Conservation (phyloP, 1,139 yeast genomes). For the Meyerozyma guilliermondii region DNA sequence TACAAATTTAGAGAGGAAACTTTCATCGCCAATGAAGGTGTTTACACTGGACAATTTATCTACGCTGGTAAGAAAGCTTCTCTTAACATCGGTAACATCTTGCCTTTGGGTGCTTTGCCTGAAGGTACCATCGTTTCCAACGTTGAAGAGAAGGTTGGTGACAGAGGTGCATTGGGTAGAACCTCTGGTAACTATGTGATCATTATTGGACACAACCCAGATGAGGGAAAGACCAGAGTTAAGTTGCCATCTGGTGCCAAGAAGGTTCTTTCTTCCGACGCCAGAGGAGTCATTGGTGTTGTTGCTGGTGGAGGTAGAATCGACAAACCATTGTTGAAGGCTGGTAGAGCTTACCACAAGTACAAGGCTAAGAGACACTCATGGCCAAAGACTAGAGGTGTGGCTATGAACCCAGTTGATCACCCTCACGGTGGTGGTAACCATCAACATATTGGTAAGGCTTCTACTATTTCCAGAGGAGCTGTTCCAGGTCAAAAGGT, state of each 20-base stretch:
- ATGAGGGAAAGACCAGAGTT: conserved; percentile 97
- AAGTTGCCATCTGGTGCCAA: conserved; percentile 99
- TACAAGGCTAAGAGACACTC: conserved; percentile 98
- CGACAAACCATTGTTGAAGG: conserved; percentile 98
- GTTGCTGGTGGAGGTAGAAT: conserved; percentile 99
- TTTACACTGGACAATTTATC: conserved; percentile 98
- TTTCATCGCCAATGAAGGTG: conserved; percentile 99
- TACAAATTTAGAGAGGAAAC: conserved; percentile 97
- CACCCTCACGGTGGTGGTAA: conserved; percentile 99
- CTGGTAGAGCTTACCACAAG: conserved; percentile 99
- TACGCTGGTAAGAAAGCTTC: conserved; percentile 99
- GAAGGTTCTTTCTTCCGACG: conserved; percentile 90
- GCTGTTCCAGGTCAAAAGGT: conserved; percentile 99
- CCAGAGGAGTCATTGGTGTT: conserved; percentile 99
- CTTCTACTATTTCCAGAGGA: conserved; percentile 99
- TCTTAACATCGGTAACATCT: conserved; percentile 93
- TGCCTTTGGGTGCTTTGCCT: conserved; percentile 96
- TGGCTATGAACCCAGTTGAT: conserved; percentile 98
- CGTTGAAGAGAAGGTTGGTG: conserved; percentile 99
- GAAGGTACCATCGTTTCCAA: conserved; percentile 99
- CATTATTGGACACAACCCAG: conserved; percentile 98
- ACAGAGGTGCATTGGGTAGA: conserved; percentile 99
- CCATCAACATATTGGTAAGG: conserved; percentile 99
- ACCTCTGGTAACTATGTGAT: conserved; percentile 99
- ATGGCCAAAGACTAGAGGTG: conserved; percentile 99